These are phyloP conservation scores for Zychaea mexicana DNA, from an alignment of 371 early-diverging fungal genomes.

Conservation along the genomic window DNA sequence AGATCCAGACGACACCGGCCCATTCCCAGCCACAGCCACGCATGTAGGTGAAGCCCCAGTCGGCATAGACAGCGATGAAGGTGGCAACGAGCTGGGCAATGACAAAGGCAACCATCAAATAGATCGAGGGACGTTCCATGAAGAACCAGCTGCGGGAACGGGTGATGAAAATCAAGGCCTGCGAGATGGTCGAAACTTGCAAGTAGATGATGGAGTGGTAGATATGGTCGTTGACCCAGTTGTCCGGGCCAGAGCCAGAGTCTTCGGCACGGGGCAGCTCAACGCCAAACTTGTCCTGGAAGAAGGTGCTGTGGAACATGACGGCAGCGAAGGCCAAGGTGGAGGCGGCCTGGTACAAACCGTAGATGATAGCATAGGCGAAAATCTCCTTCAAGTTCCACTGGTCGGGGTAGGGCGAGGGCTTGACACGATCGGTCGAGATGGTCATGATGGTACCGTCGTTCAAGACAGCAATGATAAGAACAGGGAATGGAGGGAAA, in stretches of 20 bases:
- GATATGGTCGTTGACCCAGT: slow-evolving; percentile 36
- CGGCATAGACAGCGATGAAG: slow-evolving; percentile 61
- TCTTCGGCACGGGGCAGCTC: slow-evolving; percentile 2
- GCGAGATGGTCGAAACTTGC: slow-evolving; percentile 61
- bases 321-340: slow-evolving; percentile 58
- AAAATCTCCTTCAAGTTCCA: slow-evolving; percentile 65
- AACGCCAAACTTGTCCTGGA: slow-evolving; percentile 43
- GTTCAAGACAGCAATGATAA: slow-evolving; percentile 64
- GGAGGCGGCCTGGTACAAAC: slow-evolving; percentile 57
- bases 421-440: slow-evolving; percentile 59
- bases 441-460: slow-evolving; percentile 69
- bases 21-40: slow-evolving; percentile 59
- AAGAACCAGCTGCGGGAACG: slow-evolving; percentile 64
- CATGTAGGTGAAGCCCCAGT: slow-evolving; percentile 63
- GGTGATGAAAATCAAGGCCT: slow-evolving; percentile 62
- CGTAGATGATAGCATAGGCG: slow-evolving; percentile 56
- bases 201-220: slow-evolving; percentile 60
- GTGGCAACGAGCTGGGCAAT: slow-evolving; percentile 61
- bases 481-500: slow-evolving; percentile 68
- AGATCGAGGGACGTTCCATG: slow-evolving; percentile 56
- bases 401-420: slow-evolving; percentile 58
- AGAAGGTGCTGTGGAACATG: slow-evolving; percentile 46
- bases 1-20: slow-evolving; percentile 74
- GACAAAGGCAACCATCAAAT: slow-evolving; percentile 54
- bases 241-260: not conserved